Evolutionary conservation across 2,329 filamentous ascomycete genomes (phyloP), one percentile per base, ranked within the genome.

Genomic region (Tolypocladium album): DNA sequence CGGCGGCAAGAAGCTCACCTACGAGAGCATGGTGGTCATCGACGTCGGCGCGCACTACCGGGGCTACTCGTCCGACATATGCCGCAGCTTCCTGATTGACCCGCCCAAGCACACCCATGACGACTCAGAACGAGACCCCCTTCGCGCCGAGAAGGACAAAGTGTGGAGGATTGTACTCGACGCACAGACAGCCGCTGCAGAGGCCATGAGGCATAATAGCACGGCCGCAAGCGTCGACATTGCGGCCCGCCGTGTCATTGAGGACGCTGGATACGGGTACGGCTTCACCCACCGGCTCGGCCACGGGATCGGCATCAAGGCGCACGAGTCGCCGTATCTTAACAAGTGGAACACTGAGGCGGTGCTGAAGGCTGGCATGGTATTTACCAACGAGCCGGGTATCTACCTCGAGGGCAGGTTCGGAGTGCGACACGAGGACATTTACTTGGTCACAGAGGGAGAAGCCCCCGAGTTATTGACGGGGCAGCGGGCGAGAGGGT

Each of bases 261-360:
- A 79, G 15, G 69, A 78, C 13, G 83, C 47, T 82, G 84, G 83
- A 0, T 87, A 87, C 61, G 82, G 81, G 0, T 72, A 78, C 24
- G 76, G 75, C 0, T 87, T 87, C 63, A 87, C 84, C 1, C 84
- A 87, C 64, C 78, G 84, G 1, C 73, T 87, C 1, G 84, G 84
- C 1, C 85, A 88, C 64, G 81, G 84, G 1, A 86, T 88, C 56
- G 85, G 84, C 0, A 86, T 88, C 67, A 87, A 87, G 70, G 84
- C 84, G 1, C 84, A 87, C 63, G 84, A 87, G 67, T 83, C 81
- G 38, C 84, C 84, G 0, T 87, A 87, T 64, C 71, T 87, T 39
- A 85, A 87, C 67, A 83, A 86, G 65, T 85, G 82, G 60, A 87
- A 87, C 64, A 73, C 72, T 2, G 70, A 67, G 2, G 72, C 74